These are phyloP conservation scores for Obba rivulosa DNA, from an alignment of 768 basidiomycete species.

Conservation along the genomic window DNA sequence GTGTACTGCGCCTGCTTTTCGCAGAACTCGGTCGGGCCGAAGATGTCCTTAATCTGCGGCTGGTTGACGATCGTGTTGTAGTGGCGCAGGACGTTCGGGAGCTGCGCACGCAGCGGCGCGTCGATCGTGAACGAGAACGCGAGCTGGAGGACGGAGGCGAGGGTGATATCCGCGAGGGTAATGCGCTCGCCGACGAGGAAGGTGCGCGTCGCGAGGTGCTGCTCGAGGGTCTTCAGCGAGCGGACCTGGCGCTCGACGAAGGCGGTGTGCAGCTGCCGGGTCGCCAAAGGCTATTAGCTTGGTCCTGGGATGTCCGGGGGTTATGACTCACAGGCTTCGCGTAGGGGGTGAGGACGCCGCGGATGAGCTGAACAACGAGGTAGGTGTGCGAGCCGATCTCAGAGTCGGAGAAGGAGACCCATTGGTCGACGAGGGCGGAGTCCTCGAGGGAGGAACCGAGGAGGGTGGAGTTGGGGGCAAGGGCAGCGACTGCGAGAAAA, in stretches of 20 bases:
- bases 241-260: conserved; percentile 50
- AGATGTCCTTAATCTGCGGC: conserved; percentile 64
- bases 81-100: conserved; percentile 78
- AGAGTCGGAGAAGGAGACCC: conserved; percentile 68
- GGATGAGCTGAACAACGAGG: conserved; percentile 38
- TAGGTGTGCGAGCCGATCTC: conserved; percentile 45
- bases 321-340: conserved; percentile 67
- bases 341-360: conserved; percentile 56
- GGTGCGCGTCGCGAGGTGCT: conserved; percentile 70
- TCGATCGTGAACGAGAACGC: conserved; percentile 58
- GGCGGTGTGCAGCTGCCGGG: conserved; percentile 49
- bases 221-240: conserved; percentile 64
- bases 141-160: conserved; percentile 56
- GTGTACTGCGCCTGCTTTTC: conserved; percentile 70
- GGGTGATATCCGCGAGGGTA: conserved; percentile 81
- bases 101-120: conserved; percentile 54
- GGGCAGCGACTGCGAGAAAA: conserved; percentile 55
- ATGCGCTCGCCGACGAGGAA: conserved; percentile 94
- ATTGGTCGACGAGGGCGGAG: conserved; percentile 78
- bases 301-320: neutral
- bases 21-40: conserved; percentile 49
- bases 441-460: conserved; percentile 63
- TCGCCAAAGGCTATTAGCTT: conserved; percentile 2
- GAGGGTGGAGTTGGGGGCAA: conserved; percentile 75
- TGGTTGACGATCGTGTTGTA: conserved; percentile 87